Percentiles rank a stretch among this genome's conserved stretches.
Conservation (phyloP, 345 rosid genomes). For the Dipteronia dyeriana region DNA sequence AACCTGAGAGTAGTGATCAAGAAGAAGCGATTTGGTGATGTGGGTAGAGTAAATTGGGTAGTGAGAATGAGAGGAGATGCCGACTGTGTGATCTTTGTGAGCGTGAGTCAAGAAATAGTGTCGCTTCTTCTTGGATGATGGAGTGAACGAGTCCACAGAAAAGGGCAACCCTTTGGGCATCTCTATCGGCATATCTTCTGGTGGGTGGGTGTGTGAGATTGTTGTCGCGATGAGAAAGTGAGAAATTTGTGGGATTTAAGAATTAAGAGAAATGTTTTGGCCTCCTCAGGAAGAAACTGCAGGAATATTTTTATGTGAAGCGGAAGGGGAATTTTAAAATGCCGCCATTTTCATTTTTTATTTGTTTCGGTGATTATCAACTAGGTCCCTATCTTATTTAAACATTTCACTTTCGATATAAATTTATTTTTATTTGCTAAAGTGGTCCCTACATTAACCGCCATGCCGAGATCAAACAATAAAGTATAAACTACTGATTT, state of each 20-base stretch:
- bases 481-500: too few relatives aligned
- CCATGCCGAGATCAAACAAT: too few relatives aligned
- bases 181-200: constrained; percentile 57
- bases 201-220: background rate
- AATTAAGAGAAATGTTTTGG: constrained; percentile 1
- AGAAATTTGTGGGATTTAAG: background rate
- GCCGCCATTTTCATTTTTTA: too few relatives aligned
- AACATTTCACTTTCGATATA: too few relatives aligned
- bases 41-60: constrained; percentile 68
- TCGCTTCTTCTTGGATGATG: constrained; percentile 57
- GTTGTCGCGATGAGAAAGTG: background rate
- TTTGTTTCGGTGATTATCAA: too few relatives aligned
- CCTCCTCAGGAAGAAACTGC: constrained; percentile 13
- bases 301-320: background rate
- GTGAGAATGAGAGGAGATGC: constrained; percentile 51
- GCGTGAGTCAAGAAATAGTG: constrained; percentile 86
- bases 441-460: too few relatives aligned
- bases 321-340: constrained; percentile 13
- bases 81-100: constrained; percentile 74
- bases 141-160: constrained; percentile 75
- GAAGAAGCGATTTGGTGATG: constrained; percentile 64
- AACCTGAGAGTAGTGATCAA: constrained; percentile 61
- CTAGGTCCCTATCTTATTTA: too few relatives aligned
- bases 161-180: constrained; percentile 87
- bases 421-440: too few relatives aligned